Conservation (phyloP, 495 filamentous ascomycete species). For the Podospora comata region DNA sequence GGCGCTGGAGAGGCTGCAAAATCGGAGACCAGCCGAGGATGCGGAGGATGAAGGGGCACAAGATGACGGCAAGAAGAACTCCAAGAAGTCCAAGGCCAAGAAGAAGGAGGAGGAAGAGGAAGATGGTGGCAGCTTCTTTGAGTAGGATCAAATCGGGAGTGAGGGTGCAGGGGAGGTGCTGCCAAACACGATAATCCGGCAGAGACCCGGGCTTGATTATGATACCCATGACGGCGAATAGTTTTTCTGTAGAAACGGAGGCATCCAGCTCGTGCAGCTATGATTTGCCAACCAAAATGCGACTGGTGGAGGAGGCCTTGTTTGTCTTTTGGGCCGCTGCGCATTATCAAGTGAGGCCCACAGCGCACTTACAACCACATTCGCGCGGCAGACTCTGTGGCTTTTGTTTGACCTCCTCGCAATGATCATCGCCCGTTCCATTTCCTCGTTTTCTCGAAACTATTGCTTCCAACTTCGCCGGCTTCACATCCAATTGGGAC, state of each 20-base stretch:
- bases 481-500: neutral
- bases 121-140: constrained; percentile 38
- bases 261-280: neutral
- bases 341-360: neutral
- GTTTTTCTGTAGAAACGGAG: neutral
- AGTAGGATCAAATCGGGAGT: constrained; percentile 19
- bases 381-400: neutral
- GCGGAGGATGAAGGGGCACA: neutral
- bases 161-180: neutral
- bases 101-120: constrained; percentile 9
- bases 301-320: neutral
- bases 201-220: constrained; percentile 11
- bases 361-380: neutral
- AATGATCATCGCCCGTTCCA: neutral
- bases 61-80: constrained; percentile 7
- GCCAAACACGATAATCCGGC: neutral
- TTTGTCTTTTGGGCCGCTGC: neutral
- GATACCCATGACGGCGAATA: constrained; percentile 20
- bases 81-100: constrained; percentile 9
- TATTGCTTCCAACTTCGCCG: neutral
- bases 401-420: neutral
- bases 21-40: constrained; percentile 29
- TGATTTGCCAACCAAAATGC: neutral
- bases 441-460: neutral
- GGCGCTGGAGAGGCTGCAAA: constrained; percentile 53